Evolutionary conservation across 306 rosid genomes (phyloP).

Genomic region (Rubus idaeus): DNA sequence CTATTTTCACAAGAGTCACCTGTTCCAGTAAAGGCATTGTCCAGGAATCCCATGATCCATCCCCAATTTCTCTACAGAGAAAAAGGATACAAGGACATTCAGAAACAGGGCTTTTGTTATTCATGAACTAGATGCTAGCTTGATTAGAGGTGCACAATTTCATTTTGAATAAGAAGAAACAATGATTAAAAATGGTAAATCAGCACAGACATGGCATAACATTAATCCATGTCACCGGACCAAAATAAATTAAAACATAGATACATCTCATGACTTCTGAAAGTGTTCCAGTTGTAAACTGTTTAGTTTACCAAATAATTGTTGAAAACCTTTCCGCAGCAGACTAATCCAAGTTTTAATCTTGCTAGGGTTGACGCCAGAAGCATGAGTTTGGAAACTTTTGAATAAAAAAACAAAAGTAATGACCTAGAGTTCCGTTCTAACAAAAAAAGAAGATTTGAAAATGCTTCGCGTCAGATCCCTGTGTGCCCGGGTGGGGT

Average conservation of each 20-base stretch:
- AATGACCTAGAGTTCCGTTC: not conserved
- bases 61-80: conserved; percentile 64
- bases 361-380: not conserved
- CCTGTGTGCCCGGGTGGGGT: no score
- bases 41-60: conserved; percentile 76
- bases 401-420: not conserved
- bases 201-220: not conserved
- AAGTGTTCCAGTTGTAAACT: not conserved
- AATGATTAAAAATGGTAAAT: not conserved
- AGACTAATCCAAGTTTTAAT: not conserved
- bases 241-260: not conserved
- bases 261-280: not conserved
- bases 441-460: not conserved
- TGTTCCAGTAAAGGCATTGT: conserved; percentile 62
- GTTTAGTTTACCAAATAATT: not conserved
- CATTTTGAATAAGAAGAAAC: not conserved
- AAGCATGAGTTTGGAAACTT: not conserved
- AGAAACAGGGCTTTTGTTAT: not conserved
- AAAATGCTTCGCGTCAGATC: not conserved
- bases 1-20: conserved; percentile 37
- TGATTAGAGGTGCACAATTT: not conserved
- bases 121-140: not conserved
- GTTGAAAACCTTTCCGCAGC: not conserved
- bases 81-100: conserved; percentile 25
- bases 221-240: not conserved